Base-by-base conservation (phyloP, 2,329 filamentous ascomycete species). In the Phaeosphaeriaceae sp. region DNA sequence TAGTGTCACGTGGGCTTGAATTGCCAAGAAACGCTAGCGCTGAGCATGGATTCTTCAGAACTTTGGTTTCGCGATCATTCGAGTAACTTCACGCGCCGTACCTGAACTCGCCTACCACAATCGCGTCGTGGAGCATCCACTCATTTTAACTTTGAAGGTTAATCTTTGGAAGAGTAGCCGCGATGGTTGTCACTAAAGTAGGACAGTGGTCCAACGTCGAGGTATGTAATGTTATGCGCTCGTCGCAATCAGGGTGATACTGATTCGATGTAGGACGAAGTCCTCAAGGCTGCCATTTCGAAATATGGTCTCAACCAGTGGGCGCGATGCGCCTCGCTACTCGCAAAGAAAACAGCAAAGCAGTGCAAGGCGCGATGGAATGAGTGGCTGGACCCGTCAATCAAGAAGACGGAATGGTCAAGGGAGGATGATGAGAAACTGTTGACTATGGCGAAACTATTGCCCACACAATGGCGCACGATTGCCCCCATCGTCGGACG, bases 351-450 rank as follows among this genome's bases (percentile, higher is more conserved):
- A 56, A 97, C 94, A 26, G 87, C 94, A 42, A 99, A 99, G 79
- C 94, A 99, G 79, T 99, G 94, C 85, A 99, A 99, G 79, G 93
- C 94, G 53, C 84, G 94, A 78, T 99, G 94, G 94, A 87, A 88
- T 72, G 93, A 99, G 83, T 99, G 94, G 93, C 84, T 99, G 61
- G 94, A 99, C 71, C 94, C 94, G 16, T 90, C 90, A 71, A 97
- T 99, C 79, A 90, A 93, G 70, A 99, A 99, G 81, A 94, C 96
- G 64, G 94, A 99, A 78, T 99, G 94, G 93, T 96, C 91, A 72
- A 90, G 94, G 70, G 94, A 99, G 76, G 94, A 99, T 74, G 94
- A 99, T 74, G 94, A 99, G 80, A 97, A 96, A 78, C 82, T 99
- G 52, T 77, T 99, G 66, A 94, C 97, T 70, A 82, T 99, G 68